phyloP scores from a whole-genome alignment of 768 basidiomycete genomes.

The Harrya chromipes region DNA sequence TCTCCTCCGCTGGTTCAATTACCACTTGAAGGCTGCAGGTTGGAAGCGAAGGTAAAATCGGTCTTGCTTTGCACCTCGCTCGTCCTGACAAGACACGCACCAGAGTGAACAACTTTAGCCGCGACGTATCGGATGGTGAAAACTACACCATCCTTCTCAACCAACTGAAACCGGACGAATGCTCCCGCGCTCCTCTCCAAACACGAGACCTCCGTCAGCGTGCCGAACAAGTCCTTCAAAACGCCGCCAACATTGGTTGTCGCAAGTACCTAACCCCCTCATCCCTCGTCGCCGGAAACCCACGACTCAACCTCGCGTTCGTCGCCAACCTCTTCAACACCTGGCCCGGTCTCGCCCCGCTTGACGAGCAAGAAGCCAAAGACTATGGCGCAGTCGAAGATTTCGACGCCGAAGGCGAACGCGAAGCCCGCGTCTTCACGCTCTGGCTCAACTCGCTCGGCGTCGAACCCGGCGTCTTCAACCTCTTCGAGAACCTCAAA shows the following conservation, averaged over 20 bases:
- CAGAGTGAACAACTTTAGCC: conserved; percentile 96
- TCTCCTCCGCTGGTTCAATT: conserved; percentile 98
- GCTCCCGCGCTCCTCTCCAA: conserved; percentile 87
- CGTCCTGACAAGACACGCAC: not conserved
- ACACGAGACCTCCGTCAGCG: conserved; percentile 78
- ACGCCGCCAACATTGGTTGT: conserved; percentile 91
- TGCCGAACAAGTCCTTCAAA: conserved; percentile 92
- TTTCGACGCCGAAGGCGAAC: conserved; percentile 98
- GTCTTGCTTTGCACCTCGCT: not conserved
- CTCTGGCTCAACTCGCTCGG: conserved; percentile 98
- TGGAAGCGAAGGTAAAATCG: conserved; percentile 73
- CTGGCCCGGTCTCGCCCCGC: conserved; percentile 88
- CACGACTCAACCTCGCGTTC: conserved; percentile 95
- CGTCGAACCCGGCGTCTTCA: conserved; percentile 95
- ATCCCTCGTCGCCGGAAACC: conserved; percentile 91
- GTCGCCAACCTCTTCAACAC: conserved; percentile 99
- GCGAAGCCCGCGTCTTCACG: conserved; percentile 96
- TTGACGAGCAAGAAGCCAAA: conserved; percentile 92
- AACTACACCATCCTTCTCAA: conserved; percentile 96
- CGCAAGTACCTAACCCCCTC: conserved; percentile 93
- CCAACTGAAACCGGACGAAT: conserved; percentile 92
- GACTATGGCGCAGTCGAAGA: conserved; percentile 89
- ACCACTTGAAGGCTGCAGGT: conserved; percentile 92
- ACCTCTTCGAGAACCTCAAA: conserved; percentile 93
- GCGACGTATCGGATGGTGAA: conserved; percentile 95